Evolutionary conservation across 768 basidiomycete species (phyloP), one percentile per base, ranked within the genome.

Genomic region (Amanita pseudoporphyria): DNA sequence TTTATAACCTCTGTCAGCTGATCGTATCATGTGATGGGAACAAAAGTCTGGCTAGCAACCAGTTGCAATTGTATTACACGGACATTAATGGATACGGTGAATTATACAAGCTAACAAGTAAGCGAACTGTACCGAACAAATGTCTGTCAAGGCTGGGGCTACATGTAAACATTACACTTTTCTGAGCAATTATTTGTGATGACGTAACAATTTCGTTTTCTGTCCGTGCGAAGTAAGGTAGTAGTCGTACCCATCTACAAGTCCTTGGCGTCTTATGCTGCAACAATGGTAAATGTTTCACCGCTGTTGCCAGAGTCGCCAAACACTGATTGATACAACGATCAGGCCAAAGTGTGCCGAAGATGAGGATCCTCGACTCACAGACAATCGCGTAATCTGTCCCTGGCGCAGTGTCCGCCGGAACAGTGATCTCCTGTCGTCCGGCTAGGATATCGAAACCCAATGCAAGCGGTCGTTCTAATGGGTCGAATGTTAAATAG

Each of bases 271-370:
- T 30, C 36, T 28, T 48, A 48, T 48, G 47, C 47, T 13, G 45
- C 45, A n/a, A 37, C 37, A 51, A 81, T 79, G 10, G 66, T 66
- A 56, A 80, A 80, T 38, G 46, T 13, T 6, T 60, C 61, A 24
- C 77, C 71, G 45, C 63, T 70, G 56, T 78, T 72, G 28, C 77
- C 77, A 44, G 76, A 78, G 55, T 79, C 76, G 6, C 77, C 77
- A 47, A 77, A 69, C 39, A 79, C 77, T 77, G 50, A 18, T 47
- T 37, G 51, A 38, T 26, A 21, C 38, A 43, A 32, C 22, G 44
- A n/a, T 30, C 43, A 24, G 36, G 28, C 43, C 18, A 24, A 22
- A 24, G 13, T 21, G 49, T 19, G 57, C 16, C 60, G 39, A 18
- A 26, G 19, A 47, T 39, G 18, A 9, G 4, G 3, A 24, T 22